Conservation (phyloP, 2,329 filamentous ascomycete genomes). For the Cladosporium sp. region DNA sequence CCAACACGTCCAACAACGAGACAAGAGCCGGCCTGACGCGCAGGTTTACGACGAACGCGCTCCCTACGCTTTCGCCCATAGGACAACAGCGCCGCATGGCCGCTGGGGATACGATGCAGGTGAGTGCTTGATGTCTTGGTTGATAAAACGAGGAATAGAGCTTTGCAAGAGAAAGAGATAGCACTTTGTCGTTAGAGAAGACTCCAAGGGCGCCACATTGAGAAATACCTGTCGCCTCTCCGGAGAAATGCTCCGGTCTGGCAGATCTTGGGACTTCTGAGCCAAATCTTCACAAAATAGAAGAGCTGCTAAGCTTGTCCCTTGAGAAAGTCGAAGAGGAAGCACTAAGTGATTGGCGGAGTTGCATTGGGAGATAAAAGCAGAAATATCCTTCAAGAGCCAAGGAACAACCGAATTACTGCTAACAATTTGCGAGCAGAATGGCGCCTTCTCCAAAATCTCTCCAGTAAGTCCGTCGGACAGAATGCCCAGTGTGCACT, state of each 20-base stretch:
- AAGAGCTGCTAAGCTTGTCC: background rate
- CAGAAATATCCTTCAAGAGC: too few relatives aligned
- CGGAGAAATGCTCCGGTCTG: background rate
- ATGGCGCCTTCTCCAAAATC: background rate
- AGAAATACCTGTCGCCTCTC: background rate
- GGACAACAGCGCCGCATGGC: conserved; percentile 50
- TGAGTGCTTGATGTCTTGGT: conserved; percentile 19
- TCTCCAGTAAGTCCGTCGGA: conserved; percentile 5
- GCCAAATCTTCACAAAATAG: background rate
- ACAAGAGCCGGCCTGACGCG: conserved; percentile 73
- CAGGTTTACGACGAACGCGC: conserved; percentile 87
- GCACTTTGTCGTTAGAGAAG: background rate
- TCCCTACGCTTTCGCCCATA: conserved; percentile 60
- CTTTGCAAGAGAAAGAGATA: background rate
- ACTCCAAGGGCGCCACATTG: too few relatives aligned
- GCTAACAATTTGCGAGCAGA: conserved; percentile 5
- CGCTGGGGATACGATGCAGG: conserved; percentile 39
- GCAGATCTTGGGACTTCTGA: background rate
- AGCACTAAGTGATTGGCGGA: too few relatives aligned
- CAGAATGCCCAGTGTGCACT: too few relatives aligned
- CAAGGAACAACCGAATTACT: background rate
- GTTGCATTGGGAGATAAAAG: too few relatives aligned
- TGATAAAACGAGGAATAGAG: background rate
- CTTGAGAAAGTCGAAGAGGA: too few relatives aligned
- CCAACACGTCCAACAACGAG: conserved; percentile 48